Conservation (phyloP, 176 grass and related monocot genomes). For the Elaeis guineensis region DNA sequence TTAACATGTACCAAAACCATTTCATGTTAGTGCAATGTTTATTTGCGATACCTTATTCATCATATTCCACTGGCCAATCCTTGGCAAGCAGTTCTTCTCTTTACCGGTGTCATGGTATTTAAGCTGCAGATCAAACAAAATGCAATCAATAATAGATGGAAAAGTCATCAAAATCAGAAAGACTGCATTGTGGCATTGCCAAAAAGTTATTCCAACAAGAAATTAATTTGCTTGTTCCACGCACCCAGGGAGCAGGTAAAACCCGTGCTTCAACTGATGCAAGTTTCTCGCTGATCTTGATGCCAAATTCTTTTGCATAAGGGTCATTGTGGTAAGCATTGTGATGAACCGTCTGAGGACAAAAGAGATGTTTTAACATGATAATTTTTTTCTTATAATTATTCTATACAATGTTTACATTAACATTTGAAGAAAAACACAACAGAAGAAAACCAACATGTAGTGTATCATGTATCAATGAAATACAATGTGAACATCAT, state of each 20-base stretch:
- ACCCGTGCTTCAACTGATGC: constrained; percentile 77
- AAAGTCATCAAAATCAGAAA: no score
- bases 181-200: no score
- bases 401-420: no score
- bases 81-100: constrained; percentile 90
- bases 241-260: constrained; percentile 84
- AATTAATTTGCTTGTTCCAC: no score
- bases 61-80: constrained; percentile 98
- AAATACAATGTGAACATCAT: no score
- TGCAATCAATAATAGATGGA: no score
- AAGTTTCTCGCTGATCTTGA: constrained; percentile 79
- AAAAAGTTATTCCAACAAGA: no score
- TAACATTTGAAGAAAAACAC: no score
- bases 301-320: constrained; percentile 89
- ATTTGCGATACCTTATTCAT: constrained; percentile 74
- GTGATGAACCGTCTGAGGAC: constrained; percentile 60
- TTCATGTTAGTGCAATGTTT: no score
- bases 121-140: constrained; percentile 31
- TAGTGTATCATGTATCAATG: no score
- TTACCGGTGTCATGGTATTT: constrained; percentile 86
- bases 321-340: constrained; percentile 85
- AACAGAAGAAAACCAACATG: no score
- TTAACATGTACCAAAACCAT: no score
- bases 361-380: constrained; percentile 2
- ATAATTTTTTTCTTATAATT: background rate